Percentiles rank a stretch among this genome's conserved stretches.
Conservation (phyloP, 2,329 filamentous ascomycete genomes). For the Aspergillus amoenus region DNA sequence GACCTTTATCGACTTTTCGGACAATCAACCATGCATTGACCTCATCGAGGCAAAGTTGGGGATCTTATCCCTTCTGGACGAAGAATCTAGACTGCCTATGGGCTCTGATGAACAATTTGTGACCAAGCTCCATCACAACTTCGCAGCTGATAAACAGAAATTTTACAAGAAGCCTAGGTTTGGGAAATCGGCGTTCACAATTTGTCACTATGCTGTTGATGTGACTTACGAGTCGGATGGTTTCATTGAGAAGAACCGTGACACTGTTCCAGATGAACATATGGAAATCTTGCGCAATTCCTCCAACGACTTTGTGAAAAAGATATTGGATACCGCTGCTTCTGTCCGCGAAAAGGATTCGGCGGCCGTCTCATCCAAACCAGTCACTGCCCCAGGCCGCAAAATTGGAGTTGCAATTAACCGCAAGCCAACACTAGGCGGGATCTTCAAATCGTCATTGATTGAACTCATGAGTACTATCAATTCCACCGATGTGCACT, state of each 20-base stretch:
- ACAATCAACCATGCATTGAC: conserved; percentile 98
- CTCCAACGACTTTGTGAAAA: conserved; percentile 77
- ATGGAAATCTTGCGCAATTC: conserved; percentile 87
- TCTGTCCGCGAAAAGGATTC: conserved; percentile 87
- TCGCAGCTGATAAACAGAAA: conserved; percentile 82
- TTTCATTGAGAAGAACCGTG: conserved; percentile 99
- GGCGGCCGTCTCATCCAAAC: conserved; percentile 67
- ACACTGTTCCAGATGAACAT: conserved; percentile 97
- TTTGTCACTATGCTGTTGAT: conserved; percentile 97
- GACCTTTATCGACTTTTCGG: conserved; percentile 99
- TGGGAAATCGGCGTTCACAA: conserved; percentile 94
- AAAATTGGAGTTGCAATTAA: conserved; percentile 91
- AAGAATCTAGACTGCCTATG: conserved; percentile 96
- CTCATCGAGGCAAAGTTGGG: conserved; percentile 96
- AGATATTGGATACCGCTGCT: conserved; percentile 81
- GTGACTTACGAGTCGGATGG: conserved; percentile 98
- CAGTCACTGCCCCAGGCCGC: conserved; percentile 68
- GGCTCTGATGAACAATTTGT: conserved; percentile 97
- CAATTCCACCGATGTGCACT: conserved; percentile 96
- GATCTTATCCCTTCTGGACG: conserved; percentile 86
- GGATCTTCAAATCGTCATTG: conserved; percentile 97
- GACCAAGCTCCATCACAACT: conserved; percentile 93
- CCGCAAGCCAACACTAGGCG: conserved; percentile 93
- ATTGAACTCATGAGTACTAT: conserved; percentile 99
- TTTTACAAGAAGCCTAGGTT: conserved; percentile 99